Conservation (phyloP, 2,329 filamentous ascomycete species). For the Pyrenochaeta sp. region DNA sequence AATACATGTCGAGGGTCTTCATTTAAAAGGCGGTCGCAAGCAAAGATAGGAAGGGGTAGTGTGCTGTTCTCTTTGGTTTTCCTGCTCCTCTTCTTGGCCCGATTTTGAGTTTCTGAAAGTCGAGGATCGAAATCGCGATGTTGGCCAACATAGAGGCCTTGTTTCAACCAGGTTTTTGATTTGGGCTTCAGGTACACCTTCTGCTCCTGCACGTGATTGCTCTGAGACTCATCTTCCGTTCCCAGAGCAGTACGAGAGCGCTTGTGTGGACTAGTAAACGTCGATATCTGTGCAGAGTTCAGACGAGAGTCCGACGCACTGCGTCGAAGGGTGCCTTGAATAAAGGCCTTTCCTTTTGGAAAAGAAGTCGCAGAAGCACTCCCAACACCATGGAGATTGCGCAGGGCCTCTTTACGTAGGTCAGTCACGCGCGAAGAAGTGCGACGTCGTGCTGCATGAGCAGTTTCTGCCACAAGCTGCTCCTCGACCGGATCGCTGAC, state of each 20-base stretch:
- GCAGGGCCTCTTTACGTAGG: slow-evolving; percentile 44
- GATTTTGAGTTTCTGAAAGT: slow-evolving; percentile 57
- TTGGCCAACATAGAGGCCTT: slow-evolving; percentile 90
- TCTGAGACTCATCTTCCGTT: slow-evolving; percentile 22
- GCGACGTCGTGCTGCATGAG: slow-evolving; percentile 44
- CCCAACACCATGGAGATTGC: slow-evolving; percentile 39
- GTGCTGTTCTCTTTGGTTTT: slow-evolving; percentile 60
- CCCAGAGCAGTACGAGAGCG: slow-evolving; percentile 32
- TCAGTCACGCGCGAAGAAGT: slow-evolving; percentile 43
- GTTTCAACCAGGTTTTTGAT: slow-evolving; percentile 79
- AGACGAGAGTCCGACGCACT: slow-evolving; percentile 35
- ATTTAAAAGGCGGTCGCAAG: slow-evolving; percentile 74
- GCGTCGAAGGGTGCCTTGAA: slow-evolving; percentile 40
- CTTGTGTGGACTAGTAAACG: slow-evolving; percentile 26
- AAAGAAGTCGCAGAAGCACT: slow-evolving; percentile 40
- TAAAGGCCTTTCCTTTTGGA: slow-evolving; percentile 48
- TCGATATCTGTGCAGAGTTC: slow-evolving; percentile 20
- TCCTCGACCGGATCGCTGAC: slow-evolving; percentile 36
- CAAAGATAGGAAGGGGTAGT: slow-evolving; percentile 81
- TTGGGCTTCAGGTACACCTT: slow-evolving; percentile 46
- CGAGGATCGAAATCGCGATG: slow-evolving; percentile 53
- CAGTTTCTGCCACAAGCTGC: slow-evolving; percentile 43
- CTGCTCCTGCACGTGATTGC: slow-evolving; percentile 16
- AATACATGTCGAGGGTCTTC: slow-evolving; percentile 58
- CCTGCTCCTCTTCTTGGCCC: slow-evolving; percentile 43